These are phyloP conservation scores for Beauveria sp. DNA, from an alignment of 2,329 filamentous ascomycete genomes.

Conservation along the genomic window DNA sequence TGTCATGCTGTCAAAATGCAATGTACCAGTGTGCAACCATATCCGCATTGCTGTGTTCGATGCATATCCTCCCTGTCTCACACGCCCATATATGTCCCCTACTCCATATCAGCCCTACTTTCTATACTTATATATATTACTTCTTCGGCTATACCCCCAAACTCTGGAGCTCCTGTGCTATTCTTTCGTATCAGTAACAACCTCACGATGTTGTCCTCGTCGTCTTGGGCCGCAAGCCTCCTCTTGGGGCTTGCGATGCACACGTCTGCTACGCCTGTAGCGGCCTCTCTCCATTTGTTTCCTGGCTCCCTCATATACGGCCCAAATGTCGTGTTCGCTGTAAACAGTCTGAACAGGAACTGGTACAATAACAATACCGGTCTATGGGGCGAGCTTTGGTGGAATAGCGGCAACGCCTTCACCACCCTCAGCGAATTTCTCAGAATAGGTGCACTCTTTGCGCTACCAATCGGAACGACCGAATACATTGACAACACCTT, in stretches of 20 bases:
- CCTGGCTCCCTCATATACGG: slow-evolving; percentile 22
- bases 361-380: slow-evolving; percentile 57
- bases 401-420: slow-evolving; percentile 63
- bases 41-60: not conserved
- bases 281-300: slow-evolving; percentile 7
- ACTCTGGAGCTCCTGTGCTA: not conserved
- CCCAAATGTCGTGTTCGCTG: slow-evolving; percentile 24
- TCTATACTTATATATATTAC: not conserved
- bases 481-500: slow-evolving; percentile 38
- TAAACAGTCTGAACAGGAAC: slow-evolving; percentile 39
- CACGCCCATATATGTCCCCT: not conserved
- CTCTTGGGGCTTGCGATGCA: not conserved
- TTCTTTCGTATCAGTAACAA: not conserved
- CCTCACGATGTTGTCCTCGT: not conserved
- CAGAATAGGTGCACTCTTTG: slow-evolving; percentile 23
- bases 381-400: slow-evolving; percentile 61
- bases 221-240: not conserved
- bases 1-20: not conserved
- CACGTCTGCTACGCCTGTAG: not conserved
- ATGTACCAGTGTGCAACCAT: not conserved
- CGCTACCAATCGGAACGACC: slow-evolving; percentile 30
- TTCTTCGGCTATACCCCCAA: not conserved
- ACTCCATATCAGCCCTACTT: not conserved
- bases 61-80: slow-evolving; percentile 1
- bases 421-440: slow-evolving; percentile 53